These are phyloP conservation scores for Haematococcus lacustris DNA, from an alignment of 139 green algal genomes.

Conservation along the genomic window DNA sequence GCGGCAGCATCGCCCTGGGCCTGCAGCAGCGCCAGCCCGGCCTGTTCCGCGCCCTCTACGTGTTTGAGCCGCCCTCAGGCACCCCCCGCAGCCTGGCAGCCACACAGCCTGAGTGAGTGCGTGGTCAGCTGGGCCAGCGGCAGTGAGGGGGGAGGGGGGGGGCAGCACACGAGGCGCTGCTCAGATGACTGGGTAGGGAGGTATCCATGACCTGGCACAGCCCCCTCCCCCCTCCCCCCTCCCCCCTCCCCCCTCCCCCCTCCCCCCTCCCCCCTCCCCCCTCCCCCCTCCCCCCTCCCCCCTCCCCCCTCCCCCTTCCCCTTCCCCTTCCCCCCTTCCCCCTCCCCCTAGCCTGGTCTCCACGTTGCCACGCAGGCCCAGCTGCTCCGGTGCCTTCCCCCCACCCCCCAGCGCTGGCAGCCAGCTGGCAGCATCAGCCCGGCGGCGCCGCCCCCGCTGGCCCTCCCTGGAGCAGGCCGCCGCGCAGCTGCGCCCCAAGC, in stretches of 20 bases:
- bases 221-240: too few species aligned
- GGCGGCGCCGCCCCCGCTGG: conserved; percentile 2
- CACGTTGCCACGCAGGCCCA: neutral
- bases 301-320: neutral
- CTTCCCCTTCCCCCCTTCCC: neutral
- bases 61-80: conserved; percentile 9
- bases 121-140: neutral
- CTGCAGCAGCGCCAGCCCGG: conserved; percentile 15
- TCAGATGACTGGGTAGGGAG: neutral
- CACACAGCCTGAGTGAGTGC: neutral
- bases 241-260: neutral
- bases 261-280: too few species aligned
- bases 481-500: conserved; percentile 7
- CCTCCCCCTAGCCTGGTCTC: neutral
- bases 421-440: neutral
- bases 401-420: neutral
- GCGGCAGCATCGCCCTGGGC: conserved; percentile 10
- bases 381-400: neutral
- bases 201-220: neutral
- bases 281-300: neutral
- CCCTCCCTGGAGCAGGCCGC: conserved; percentile 4
- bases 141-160: neutral
- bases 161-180: neutral
- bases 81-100: neutral
- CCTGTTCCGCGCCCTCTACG: conserved; percentile 17